These are phyloP conservation scores for Buddleja alternifolia DNA, from an alignment of 257 asterid genomes.

Conservation along the genomic window DNA sequence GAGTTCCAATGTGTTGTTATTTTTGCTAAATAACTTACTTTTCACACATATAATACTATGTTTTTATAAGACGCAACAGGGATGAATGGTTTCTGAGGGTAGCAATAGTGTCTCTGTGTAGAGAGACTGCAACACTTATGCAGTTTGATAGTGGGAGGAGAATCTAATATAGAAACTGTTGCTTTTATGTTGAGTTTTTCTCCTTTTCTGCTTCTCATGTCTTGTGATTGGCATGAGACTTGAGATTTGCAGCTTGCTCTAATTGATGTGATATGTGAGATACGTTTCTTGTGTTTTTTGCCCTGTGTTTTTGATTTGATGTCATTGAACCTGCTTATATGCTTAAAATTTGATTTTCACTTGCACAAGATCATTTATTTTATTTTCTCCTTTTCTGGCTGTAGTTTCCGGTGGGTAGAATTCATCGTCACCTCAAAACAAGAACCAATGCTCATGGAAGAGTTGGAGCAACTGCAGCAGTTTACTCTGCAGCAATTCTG, in stretches of 20 bases:
- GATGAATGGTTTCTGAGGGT: background rate
- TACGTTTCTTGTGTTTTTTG: background rate
- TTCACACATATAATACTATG: background rate
- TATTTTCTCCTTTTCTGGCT: slow-evolving; percentile 20
- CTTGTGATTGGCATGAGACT: background rate
- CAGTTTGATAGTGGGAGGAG: background rate
- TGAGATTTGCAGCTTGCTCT: background rate
- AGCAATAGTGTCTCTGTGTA: background rate
- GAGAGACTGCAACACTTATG: too few species aligned
- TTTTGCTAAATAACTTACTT: background rate
- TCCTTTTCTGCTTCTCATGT: background rate
- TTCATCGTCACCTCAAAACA: slow-evolving; percentile 88
- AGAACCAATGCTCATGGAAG: slow-evolving; percentile 88
- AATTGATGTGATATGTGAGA: background rate
- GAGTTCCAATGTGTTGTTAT: background rate
- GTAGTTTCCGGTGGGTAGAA: slow-evolving; percentile 93
- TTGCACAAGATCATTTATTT: background rate
- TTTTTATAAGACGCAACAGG: background rate
- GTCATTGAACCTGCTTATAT: background rate
- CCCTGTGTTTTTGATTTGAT: background rate
- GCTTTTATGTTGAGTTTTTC: background rate
- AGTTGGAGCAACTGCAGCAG: slow-evolving; percentile 98
- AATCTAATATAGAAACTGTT: background rate
- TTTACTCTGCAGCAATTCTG: slow-evolving; percentile 89
- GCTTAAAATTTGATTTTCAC: background rate